phyloP scores from a whole-genome alignment of 768 basidiomycete species.

The Pulveroboletus ravenelii region DNA sequence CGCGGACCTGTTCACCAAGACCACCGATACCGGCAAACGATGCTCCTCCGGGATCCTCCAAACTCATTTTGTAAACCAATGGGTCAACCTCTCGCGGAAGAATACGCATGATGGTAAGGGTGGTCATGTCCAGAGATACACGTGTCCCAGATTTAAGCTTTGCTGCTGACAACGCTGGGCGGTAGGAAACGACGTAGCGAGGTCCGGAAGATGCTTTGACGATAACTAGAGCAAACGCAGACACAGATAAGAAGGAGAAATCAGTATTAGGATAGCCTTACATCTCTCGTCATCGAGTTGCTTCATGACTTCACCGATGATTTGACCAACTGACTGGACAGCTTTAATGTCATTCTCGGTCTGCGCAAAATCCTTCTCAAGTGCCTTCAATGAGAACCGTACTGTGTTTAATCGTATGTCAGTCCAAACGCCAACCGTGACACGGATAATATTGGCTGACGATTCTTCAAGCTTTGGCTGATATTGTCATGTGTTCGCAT shows the following conservation, averaged over 20 bases:
- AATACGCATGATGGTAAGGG: slow-evolving; percentile 97
- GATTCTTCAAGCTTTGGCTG: slow-evolving; percentile 83
- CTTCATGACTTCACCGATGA: slow-evolving; percentile 98
- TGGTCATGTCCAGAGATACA: slow-evolving; percentile 99
- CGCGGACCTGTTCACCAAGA: slow-evolving; percentile 91
- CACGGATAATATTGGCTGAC: slow-evolving; percentile 43
- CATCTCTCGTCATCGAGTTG: slow-evolving; percentile 97
- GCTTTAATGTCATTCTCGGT: slow-evolving; percentile 99
- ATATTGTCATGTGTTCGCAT: slow-evolving; percentile 85
- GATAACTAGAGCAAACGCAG: slow-evolving; percentile 57
- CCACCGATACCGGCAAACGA: slow-evolving; percentile 98
- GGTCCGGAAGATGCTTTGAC: slow-evolving; percentile 99
- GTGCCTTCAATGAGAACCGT: slow-evolving; percentile 82
- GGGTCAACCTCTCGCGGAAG: slow-evolving; percentile 97
- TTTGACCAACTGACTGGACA: slow-evolving; percentile 97
- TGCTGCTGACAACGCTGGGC: slow-evolving; percentile 83
- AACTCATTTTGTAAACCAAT: slow-evolving; percentile 98
- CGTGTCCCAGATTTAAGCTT: slow-evolving; percentile 93
- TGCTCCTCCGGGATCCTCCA: slow-evolving; percentile 94
- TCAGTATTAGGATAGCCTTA: slow-evolving; percentile 36
- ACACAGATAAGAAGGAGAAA: not conserved
- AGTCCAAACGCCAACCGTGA: not conserved
- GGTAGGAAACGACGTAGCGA: slow-evolving; percentile 96
- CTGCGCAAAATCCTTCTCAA: slow-evolving; percentile 88
- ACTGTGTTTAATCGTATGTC: slow-evolving; percentile 43